phyloP scores from a whole-genome alignment of 441 rosid species.

The Brassica balearica region DNA sequence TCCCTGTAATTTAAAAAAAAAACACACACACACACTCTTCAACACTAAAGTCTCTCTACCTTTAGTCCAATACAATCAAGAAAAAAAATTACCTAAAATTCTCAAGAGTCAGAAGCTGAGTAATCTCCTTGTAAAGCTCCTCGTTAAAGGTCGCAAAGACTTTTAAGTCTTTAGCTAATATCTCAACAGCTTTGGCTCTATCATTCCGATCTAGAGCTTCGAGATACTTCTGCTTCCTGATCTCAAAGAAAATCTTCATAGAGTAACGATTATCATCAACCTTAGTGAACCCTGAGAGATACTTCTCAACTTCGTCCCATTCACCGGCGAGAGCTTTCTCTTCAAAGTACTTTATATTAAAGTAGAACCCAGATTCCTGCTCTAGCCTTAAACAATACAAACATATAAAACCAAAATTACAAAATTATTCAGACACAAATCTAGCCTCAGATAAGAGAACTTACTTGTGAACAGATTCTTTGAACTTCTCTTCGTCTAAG shows the following conservation, averaged over 20 bases:
- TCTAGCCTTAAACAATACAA: slow-evolving; percentile 57
- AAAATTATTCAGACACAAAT: not conserved
- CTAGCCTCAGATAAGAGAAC: not conserved
- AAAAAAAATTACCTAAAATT: slow-evolving; percentile 49
- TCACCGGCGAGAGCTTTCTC: slow-evolving; percentile 94
- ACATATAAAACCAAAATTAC: not conserved
- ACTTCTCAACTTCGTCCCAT: slow-evolving; percentile 93
- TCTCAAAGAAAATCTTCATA: slow-evolving; percentile 95
- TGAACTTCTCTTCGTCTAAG: slow-evolving; percentile 49
- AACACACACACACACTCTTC: not conserved
- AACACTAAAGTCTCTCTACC: not conserved
- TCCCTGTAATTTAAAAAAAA: slow-evolving; percentile 53
- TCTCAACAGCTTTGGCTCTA: slow-evolving; percentile 66
- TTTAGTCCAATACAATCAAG: not conserved
- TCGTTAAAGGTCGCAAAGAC: slow-evolving; percentile 65
- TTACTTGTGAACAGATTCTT: slow-evolving; percentile 52
- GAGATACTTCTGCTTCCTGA: slow-evolving; percentile 95
- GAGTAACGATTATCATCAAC: slow-evolving; percentile 94
- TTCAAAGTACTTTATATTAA: slow-evolving; percentile 87
- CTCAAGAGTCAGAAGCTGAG: slow-evolving; percentile 65
- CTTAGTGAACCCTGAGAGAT: slow-evolving; percentile 84
- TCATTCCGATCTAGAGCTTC: slow-evolving; percentile 89
- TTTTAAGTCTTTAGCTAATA: slow-evolving; percentile 66
- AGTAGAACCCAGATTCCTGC: slow-evolving; percentile 90
- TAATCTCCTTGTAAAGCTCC: slow-evolving; percentile 68